A percentile compares a stretch with the other conserved stretches of the same genome.
phyloP scores from a whole-genome alignment of 2,329 filamentous ascomycete genomes.

The Neonectria faginata region DNA sequence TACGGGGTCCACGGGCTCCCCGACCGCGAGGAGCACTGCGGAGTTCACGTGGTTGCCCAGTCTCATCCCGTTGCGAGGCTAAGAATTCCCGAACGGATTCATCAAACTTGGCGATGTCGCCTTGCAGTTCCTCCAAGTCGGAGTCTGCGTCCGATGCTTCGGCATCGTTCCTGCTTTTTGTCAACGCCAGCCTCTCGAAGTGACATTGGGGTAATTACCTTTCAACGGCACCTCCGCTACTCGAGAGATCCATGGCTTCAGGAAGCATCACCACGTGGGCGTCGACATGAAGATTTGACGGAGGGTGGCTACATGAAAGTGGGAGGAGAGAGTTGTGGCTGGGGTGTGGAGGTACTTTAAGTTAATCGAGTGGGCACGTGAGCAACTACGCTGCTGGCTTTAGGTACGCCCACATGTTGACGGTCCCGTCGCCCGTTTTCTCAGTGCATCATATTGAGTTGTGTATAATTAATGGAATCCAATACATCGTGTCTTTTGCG shows the following conservation, averaged over 20 bases:
- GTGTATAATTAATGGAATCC: slow-evolving; percentile 31
- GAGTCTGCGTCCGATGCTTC: slow-evolving; percentile 57
- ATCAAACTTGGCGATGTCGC: slow-evolving; percentile 58
- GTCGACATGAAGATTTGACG: too few species aligned
- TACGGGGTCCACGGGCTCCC: slow-evolving; percentile 61
- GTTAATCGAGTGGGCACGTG: slow-evolving; percentile 2
- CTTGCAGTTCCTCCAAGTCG: slow-evolving; percentile 57
- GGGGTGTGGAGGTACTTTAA: background rate
- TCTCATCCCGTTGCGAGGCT: slow-evolving; percentile 50
- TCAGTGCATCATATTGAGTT: slow-evolving; percentile 4
- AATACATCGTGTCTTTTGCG: slow-evolving; percentile 18
- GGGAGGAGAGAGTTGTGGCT: background rate
- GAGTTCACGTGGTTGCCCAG: slow-evolving; percentile 30
- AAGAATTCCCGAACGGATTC: slow-evolving; percentile 57
- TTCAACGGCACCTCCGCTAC: background rate
- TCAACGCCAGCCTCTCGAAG: slow-evolving; percentile 12
- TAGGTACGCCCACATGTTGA: background rate
- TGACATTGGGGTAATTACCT: background rate
- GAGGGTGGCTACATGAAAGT: background rate
- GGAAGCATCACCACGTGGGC: background rate
- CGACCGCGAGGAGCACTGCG: slow-evolving; percentile 45
- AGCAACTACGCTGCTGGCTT: background rate
- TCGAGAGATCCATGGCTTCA: slow-evolving; percentile 14
- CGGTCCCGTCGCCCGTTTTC: background rate
- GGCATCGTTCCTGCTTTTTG: slow-evolving; percentile 34